Conservation (phyloP, 176 grass and related monocot species). For the Triticum aestivum region DNA sequence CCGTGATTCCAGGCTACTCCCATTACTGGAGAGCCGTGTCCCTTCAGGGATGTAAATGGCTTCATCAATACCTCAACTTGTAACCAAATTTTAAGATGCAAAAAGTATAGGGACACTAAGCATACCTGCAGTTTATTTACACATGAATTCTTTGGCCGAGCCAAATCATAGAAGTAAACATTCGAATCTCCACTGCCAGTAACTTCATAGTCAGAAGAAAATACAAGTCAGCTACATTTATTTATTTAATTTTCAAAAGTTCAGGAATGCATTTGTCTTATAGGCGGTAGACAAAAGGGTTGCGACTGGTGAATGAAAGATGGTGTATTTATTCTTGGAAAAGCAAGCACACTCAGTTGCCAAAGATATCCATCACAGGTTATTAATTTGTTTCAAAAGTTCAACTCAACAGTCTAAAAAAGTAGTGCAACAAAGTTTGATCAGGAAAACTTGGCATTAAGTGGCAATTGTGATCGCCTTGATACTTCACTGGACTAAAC, state of each 20-base stretch:
- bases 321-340: conserved; percentile 15
- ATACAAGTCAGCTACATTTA: conserved; percentile 14
- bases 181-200: conserved; percentile 92
- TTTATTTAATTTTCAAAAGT: neutral
- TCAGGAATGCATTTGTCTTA: conserved; percentile 1
- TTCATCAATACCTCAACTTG: neutral
- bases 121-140: conserved; percentile 93
- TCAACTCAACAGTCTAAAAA: neutral
- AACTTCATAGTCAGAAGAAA: conserved; percentile 56
- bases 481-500: neutral
- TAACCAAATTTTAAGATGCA: neutral
- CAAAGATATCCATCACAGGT: neutral
- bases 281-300: neutral
- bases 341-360: neutral
- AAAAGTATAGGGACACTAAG: conserved; percentile 9
- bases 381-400: neutral
- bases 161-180: conserved; percentile 99
- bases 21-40: conserved; percentile 79
- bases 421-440: neutral
- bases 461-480: neutral
- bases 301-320: neutral
- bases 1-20: conserved; percentile 96
- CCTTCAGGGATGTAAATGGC: conserved; percentile 43
- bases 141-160: conserved; percentile 80
- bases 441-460: neutral